phyloP scores from a whole-genome alignment of 2,329 filamentous ascomycete genomes.

The Alternaria rosae region DNA sequence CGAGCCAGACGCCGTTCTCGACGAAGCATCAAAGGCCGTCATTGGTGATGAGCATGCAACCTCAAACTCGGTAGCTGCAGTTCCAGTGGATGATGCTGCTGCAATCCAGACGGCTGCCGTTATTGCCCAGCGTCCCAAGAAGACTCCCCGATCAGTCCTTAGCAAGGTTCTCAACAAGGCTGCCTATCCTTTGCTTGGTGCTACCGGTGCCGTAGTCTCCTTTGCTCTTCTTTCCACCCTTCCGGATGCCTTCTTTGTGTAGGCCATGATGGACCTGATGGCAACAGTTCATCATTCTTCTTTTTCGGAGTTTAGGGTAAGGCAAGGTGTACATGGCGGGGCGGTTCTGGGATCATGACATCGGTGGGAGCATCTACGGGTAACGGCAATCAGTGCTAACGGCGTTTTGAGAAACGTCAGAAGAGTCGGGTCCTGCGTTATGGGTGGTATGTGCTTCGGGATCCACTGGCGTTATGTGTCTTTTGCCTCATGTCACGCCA shows the following conservation, averaged over 20 bases:
- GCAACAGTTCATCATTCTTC: neutral
- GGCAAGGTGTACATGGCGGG: constrained; percentile 2
- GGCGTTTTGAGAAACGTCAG: neutral
- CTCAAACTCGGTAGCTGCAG: neutral
- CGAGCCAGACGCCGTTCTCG: neutral
- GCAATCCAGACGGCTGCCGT: constrained; percentile 15
- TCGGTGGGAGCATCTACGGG: neutral
- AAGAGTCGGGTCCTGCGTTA: neutral
- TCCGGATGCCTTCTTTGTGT: constrained; percentile 32
- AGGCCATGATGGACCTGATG: neutral
- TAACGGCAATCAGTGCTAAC: neutral
- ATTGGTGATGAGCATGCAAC: neutral
- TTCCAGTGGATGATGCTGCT: neutral
- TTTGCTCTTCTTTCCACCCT: constrained; percentile 31
- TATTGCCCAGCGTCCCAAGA: constrained; percentile 29
- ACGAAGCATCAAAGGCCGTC: neutral
- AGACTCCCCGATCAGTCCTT: constrained; percentile 26
- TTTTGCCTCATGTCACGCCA: neutral
- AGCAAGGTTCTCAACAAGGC: constrained; percentile 21
- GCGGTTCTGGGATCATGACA: neutral
- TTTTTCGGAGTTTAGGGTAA: neutral
- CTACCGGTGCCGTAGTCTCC: constrained; percentile 27
- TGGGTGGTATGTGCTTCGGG: neutral
- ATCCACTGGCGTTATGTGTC: constrained; percentile 2
- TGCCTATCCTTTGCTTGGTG: constrained; percentile 22